Percentiles rank a stretch among this genome's conserved stretches.
Conservation (phyloP, 2,329 filamentous ascomycete species). For the Bipolaris cookei region DNA sequence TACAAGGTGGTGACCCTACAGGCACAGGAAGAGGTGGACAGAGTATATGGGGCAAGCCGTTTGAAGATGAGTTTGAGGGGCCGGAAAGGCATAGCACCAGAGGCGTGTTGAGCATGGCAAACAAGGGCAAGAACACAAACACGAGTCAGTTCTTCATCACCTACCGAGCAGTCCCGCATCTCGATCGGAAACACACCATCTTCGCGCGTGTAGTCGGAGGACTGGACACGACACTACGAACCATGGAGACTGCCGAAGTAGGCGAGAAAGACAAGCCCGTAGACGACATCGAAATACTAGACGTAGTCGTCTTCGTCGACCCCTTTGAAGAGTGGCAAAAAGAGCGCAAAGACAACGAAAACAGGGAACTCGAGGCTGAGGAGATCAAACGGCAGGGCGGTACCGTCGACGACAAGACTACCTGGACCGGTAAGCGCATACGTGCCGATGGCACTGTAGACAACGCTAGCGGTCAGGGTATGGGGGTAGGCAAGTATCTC, state of each 20-base stretch:
- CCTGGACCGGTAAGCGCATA: slow-evolving; percentile 95
- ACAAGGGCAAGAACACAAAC: slow-evolving; percentile 98
- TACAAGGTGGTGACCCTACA: slow-evolving; percentile 93
- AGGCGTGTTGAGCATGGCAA: slow-evolving; percentile 91
- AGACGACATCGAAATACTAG: slow-evolving; percentile 79
- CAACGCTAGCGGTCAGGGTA: slow-evolving; percentile 58
- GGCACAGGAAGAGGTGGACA: slow-evolving; percentile 89
- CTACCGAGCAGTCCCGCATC: slow-evolving; percentile 81
- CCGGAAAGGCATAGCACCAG: slow-evolving; percentile 81
- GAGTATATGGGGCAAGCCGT: slow-evolving; percentile 93
- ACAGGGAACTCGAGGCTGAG: slow-evolving; percentile 68
- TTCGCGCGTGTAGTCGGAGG: slow-evolving; percentile 87
- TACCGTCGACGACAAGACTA: slow-evolving; percentile 85
- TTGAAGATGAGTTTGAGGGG: slow-evolving; percentile 91
- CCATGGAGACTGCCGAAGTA: slow-evolving; percentile 77
- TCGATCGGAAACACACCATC: slow-evolving; percentile 96
- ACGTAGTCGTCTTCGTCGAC: slow-evolving; percentile 86
- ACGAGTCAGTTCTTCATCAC: slow-evolving; percentile 94
- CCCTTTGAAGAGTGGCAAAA: slow-evolving; percentile 93
- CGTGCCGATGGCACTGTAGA: slow-evolving; percentile 68
- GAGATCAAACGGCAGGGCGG: slow-evolving; percentile 70
- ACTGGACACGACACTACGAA: slow-evolving; percentile 70
- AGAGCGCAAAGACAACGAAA: slow-evolving; percentile 61
- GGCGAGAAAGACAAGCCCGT: slow-evolving; percentile 78
- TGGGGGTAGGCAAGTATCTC: slow-evolving; percentile 81